A percentile compares a stretch with the other conserved stretches of the same genome.
Conservation (phyloP, 371 early-diverging fungal genomes). For the Dinochytrium kinnereticum region DNA sequence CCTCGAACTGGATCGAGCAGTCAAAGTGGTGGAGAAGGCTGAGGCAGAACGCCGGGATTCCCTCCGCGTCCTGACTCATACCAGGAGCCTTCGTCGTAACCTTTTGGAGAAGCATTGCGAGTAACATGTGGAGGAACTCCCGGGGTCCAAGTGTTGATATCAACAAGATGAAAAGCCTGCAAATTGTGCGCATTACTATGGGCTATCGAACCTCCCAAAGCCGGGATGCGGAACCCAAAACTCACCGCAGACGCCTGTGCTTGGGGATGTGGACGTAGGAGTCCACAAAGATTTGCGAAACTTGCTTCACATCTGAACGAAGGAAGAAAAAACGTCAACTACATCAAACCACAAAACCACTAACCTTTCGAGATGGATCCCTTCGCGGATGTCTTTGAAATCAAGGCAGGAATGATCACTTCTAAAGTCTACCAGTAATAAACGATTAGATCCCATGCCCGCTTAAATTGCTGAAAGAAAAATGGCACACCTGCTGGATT, state of each 20-base stretch:
- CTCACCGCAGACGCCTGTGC: constrained; percentile 75
- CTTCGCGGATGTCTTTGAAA: constrained; percentile 34
- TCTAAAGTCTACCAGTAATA: constrained; percentile 56
- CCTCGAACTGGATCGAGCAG: constrained; percentile 70
- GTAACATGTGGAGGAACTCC: constrained; percentile 74
- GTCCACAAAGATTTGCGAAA: constrained; percentile 90
- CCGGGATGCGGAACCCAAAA: constrained; percentile 29
- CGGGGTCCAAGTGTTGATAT: constrained; percentile 80
- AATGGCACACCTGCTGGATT: constrained; percentile 87
- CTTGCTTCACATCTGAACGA: constrained; percentile 43
- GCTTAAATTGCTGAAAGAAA: not conserved
- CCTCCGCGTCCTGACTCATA: constrained; percentile 29
- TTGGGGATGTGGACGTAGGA: constrained; percentile 91
- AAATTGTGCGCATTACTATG: not conserved
- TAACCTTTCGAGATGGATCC: not conserved
- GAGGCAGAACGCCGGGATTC: constrained; percentile 66
- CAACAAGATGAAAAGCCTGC: constrained; percentile 78
- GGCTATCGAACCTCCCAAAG: no score
- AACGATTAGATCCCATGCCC: not conserved
- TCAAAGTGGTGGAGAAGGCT: constrained; percentile 66
- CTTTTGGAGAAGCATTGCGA: constrained; percentile 74
- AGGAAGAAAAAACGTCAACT: not conserved
- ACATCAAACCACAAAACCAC: not conserved
- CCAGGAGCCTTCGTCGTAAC: constrained; percentile 29
- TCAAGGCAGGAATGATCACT: constrained; percentile 85